Conservation (phyloP, 305 asterid species). For the Fraxinus ornus region DNA sequence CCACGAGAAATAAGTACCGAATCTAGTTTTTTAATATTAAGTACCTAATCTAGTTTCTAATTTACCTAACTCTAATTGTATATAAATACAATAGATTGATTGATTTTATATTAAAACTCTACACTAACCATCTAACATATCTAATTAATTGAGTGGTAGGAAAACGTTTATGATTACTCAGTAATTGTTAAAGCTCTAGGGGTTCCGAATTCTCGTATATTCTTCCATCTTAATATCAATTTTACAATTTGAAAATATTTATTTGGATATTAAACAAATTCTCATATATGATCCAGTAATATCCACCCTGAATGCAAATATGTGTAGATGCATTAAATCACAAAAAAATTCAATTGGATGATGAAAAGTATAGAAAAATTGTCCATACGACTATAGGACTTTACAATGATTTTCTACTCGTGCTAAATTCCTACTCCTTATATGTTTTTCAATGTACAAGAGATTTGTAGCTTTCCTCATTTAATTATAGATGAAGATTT, state of each 20-base stretch:
- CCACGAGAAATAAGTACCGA: too few relatives aligned
- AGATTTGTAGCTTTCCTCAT: background rate
- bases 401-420: background rate
- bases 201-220: too few relatives aligned
- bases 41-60: background rate
- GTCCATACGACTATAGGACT: background rate
- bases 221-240: background rate
- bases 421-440: background rate
- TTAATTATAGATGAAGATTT: background rate
- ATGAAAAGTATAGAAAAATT: background rate
- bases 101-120: background rate
- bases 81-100: too few relatives aligned
- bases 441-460: background rate
- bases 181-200: background rate
- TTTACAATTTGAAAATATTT: background rate
- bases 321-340: background rate
- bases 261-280: too few relatives aligned
- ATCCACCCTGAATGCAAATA: background rate
- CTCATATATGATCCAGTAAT: background rate
- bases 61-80: background rate
- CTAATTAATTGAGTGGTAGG: background rate
- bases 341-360: background rate
- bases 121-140: background rate
- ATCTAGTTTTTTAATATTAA: too few relatives aligned
- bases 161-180: background rate